These are phyloP conservation scores for Aspergillus neoniger DNA, from an alignment of 2,329 filamentous ascomycete species.

Conservation along the genomic window DNA sequence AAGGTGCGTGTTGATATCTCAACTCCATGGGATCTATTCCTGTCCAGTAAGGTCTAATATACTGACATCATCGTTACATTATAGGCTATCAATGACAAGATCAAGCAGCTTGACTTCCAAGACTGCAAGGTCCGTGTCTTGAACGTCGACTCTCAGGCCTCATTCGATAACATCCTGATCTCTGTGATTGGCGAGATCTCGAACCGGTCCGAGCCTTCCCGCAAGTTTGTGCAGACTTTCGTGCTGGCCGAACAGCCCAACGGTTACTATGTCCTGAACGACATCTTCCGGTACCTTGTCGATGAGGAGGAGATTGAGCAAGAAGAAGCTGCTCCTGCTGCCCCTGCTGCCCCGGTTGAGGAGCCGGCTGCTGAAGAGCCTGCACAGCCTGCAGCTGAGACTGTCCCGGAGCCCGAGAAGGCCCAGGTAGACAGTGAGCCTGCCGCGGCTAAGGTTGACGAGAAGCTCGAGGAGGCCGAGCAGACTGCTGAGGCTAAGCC, in stretches of 20 bases:
- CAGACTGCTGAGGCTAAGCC: constrained; percentile 48
- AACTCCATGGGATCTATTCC: background rate
- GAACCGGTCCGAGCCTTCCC: constrained; percentile 86
- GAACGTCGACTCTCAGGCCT: constrained; percentile 95
- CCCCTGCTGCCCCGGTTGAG: constrained; percentile 44
- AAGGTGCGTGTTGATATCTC: constrained; percentile 63
- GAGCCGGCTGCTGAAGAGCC: constrained; percentile 49
- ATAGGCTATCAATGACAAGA: constrained; percentile 89
- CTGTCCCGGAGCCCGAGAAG: constrained; percentile 21
- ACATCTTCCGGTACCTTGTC: constrained; percentile 92
- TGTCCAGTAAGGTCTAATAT: background rate
- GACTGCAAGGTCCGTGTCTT: constrained; percentile 98
- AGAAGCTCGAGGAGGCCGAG: constrained; percentile 71
- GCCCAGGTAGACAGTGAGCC: constrained; percentile 40
- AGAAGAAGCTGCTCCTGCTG: constrained; percentile 37
- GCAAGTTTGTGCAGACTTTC: constrained; percentile 97
- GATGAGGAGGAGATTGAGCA: constrained; percentile 68
- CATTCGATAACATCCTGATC: constrained; percentile 90
- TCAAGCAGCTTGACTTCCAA: constrained; percentile 89
- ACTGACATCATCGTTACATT: constrained; percentile 41
- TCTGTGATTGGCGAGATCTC: constrained; percentile 98
- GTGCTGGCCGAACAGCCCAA: constrained; percentile 94
- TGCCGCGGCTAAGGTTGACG: constrained; percentile 62
- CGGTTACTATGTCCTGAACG: constrained; percentile 97
- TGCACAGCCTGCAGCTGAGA: constrained; percentile 48